Evolutionary conservation across 139 green algal genomes (phyloP).

Genomic region (Coccomyxa sp.): DNA sequence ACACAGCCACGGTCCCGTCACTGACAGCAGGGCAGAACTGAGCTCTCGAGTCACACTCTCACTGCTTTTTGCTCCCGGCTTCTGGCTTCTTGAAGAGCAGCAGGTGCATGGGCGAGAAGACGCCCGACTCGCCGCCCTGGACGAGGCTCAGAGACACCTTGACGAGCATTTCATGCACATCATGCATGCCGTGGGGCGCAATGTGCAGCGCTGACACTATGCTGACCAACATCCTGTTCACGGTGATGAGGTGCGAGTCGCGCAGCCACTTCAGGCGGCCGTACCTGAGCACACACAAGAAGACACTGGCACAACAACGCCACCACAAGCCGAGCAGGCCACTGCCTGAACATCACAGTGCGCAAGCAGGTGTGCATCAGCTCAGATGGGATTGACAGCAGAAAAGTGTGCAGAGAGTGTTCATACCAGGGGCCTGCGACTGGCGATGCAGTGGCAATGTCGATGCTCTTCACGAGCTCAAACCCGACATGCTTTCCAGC

Average conservation of each 20-base stretch:
- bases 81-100: constrained; percentile 90
- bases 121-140: constrained; percentile 74
- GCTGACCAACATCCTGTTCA: constrained; percentile 69
- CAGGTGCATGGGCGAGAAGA: constrained; percentile 98
- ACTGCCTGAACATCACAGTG: not conserved
- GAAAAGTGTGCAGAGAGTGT: not conserved
- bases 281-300: constrained; percentile 36
- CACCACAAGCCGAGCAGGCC: not conserved
- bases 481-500: constrained; percentile 81
- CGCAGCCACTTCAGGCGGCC: constrained; percentile 35
- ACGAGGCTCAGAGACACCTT: constrained; percentile 54
- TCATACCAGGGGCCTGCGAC: constrained; percentile 19
- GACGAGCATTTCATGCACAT: constrained; percentile 94
- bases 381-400: not conserved
- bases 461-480: constrained; percentile 51
- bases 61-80: too few species aligned
- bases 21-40: too few species aligned
- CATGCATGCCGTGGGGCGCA: constrained; percentile 66
- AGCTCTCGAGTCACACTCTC: too few species aligned
- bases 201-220: constrained; percentile 65
- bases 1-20: too few species aligned
- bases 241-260: constrained; percentile 20
- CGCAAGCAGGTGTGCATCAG: not conserved
- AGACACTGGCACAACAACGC: not conserved
- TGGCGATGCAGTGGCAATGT: constrained; percentile 47